Evolutionary conservation across 805 yeast genomes (phyloP).

Genomic region (Wickerhamiella kazuoi): DNA sequence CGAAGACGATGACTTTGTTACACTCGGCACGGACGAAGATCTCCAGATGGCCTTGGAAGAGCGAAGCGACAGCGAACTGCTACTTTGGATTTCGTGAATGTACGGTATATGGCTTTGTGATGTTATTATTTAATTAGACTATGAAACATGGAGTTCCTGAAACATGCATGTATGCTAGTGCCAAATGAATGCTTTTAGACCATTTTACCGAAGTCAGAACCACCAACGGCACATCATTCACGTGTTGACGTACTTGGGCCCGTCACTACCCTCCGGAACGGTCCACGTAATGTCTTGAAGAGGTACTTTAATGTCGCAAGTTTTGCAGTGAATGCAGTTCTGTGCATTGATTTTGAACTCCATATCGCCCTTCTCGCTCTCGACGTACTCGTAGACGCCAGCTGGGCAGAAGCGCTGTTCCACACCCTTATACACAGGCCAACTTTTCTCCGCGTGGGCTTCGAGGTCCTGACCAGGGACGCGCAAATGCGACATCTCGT

Average conservation of each 20-base stretch:
- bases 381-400: constrained; percentile 88
- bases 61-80: constrained; percentile 7
- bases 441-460: constrained; percentile 50
- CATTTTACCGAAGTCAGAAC: too few species aligned
- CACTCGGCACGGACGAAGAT: constrained; percentile 72
- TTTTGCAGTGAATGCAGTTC: constrained; percentile 95
- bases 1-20: constrained; percentile 89
- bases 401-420: constrained; percentile 95
- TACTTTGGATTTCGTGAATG: constrained; percentile 2
- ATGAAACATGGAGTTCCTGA: too few species aligned
- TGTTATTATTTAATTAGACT: neutral
- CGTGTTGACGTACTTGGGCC: constrained; percentile 87
- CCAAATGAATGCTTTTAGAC: too few species aligned
- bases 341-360: constrained; percentile 88
- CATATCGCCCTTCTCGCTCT: constrained; percentile 47
- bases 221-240: too few species aligned
- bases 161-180: too few species aligned
- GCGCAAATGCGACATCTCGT: constrained; percentile 77
- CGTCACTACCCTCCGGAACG: constrained; percentile 99
- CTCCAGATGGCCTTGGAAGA: constrained; percentile 65
- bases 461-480: constrained; percentile 24
- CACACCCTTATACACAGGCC: constrained; percentile 66
- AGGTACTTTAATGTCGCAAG: constrained; percentile 95
- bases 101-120: constrained; percentile 4
- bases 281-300: constrained; percentile 88